Evolutionary conservation across 208 protist genomes (phyloP).

Genomic region (Leptomonas seymouri): DNA sequence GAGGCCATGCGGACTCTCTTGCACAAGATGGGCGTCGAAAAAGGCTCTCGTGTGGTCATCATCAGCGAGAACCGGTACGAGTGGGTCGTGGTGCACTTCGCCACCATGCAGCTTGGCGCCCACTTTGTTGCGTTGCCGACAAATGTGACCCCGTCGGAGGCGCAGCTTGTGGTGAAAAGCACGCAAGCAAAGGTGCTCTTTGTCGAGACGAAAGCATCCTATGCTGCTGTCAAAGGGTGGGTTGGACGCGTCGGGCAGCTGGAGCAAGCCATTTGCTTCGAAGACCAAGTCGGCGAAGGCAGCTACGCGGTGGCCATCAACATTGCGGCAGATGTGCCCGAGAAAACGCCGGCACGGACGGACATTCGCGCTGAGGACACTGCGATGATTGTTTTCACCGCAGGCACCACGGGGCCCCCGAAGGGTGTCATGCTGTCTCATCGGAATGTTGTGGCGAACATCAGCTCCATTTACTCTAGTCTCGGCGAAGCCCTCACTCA

Average conservation of each 20-base stretch:
- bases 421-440: slow-evolving; percentile 97
- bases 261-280: slow-evolving; percentile 89
- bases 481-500: slow-evolving; percentile 85
- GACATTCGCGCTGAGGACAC: slow-evolving; percentile 85
- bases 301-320: slow-evolving; percentile 90
- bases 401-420: slow-evolving; percentile 91
- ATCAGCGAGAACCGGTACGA: slow-evolving; percentile 93
- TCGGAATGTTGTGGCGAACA: slow-evolving; percentile 89
- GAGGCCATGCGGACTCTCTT: slow-evolving; percentile 84
- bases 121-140: slow-evolving; percentile 91
- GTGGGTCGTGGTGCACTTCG: slow-evolving; percentile 91
- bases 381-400: slow-evolving; percentile 92
- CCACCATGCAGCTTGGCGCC: slow-evolving; percentile 85
- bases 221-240: slow-evolving; percentile 79
- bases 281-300: slow-evolving; percentile 80
- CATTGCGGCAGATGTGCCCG: slow-evolving; percentile 75
- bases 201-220: slow-evolving; percentile 84
- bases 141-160: slow-evolving; percentile 88
- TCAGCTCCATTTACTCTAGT: slow-evolving; percentile 84
- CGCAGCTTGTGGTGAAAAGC: slow-evolving; percentile 82
- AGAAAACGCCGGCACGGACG: slow-evolving; percentile 62
- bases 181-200: slow-evolving; percentile 87
- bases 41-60: slow-evolving; percentile 83
- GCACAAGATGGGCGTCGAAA: slow-evolving; percentile 81
- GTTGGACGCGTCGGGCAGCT: slow-evolving; percentile 78